Evolutionary conservation across 345 rosid genomes (phyloP).

Genomic region (Iberis pinnata): DNA sequence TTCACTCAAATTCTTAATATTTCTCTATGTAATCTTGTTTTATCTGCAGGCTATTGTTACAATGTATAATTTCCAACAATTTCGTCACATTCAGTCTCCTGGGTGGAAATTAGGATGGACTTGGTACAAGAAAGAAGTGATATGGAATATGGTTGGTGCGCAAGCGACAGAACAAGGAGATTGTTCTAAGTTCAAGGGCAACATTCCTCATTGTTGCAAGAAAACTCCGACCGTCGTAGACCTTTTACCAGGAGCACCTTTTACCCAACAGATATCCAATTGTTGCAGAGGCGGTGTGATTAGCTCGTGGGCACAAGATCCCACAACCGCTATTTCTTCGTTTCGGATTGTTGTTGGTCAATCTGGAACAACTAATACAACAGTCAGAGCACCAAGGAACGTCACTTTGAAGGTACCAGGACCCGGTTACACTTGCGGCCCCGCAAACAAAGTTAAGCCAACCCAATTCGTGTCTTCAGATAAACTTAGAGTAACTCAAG

Average conservation of each 20-base stretch:
- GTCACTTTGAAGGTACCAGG: constrained; percentile 83
- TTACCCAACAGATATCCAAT: constrained; percentile 78
- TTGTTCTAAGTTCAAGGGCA: constrained; percentile 77
- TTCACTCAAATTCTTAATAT: too few species aligned
- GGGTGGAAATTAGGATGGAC: constrained; percentile 94
- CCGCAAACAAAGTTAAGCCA: constrained; percentile 61
- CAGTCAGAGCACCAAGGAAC: constrained; percentile 67
- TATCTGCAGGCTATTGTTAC: constrained; percentile 66
- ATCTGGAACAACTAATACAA: constrained; percentile 78
- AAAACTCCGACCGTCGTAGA: constrained; percentile 78
- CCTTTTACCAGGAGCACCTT: constrained; percentile 75
- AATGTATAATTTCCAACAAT: constrained; percentile 73
- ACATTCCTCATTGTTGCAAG: constrained; percentile 78
- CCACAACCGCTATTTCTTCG: constrained; percentile 66
- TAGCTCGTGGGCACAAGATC: constrained; percentile 78
- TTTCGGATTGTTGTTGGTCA: constrained; percentile 75
- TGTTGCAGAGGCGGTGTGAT: constrained; percentile 95
- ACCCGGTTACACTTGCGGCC: constrained; percentile 89
- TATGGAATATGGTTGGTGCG: constrained; percentile 75
- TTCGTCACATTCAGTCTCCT: constrained; percentile 76
- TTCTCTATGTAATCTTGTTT: not conserved
- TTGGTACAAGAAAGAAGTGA: constrained; percentile 87
- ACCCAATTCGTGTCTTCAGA: constrained; percentile 53
- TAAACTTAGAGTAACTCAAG: constrained; percentile 77
- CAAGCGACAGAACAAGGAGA: constrained; percentile 86